Evolutionary conservation across 805 yeast species (phyloP).

Genomic region (Hanseniaspora guilliermondii): DNA sequence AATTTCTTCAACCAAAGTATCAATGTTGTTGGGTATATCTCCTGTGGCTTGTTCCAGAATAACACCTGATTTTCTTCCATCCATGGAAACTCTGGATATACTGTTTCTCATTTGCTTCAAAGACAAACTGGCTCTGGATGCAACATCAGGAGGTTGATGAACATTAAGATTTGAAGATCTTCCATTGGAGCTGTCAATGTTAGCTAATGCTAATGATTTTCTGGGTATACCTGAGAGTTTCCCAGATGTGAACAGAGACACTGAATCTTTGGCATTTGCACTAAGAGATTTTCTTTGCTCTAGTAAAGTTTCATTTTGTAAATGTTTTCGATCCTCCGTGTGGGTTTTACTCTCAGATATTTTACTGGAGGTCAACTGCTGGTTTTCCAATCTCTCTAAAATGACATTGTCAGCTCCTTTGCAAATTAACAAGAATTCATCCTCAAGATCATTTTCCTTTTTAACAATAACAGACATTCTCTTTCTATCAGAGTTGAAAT

Average conservation of each 20-base stretch:
- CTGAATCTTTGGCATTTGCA: constrained; percentile 15
- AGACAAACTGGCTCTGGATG: constrained; percentile 23
- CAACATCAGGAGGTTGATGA: constrained; percentile 21
- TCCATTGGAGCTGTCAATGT: constrained; percentile 17
- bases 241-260: constrained; percentile 18
- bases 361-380: constrained; percentile 49
- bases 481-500: constrained; percentile 76
- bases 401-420: constrained; percentile 95
- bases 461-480: constrained; percentile 82
- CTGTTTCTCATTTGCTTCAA: constrained; percentile 25
- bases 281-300: constrained; percentile 39
- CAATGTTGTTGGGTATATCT: constrained; percentile 26
- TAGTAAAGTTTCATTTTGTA: constrained; percentile 65
- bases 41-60: constrained; percentile 1
- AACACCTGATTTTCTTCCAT: constrained; percentile 12
- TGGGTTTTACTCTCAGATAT: constrained; percentile 48
- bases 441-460: constrained; percentile 51
- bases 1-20: constrained; percentile 34
- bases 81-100: constrained; percentile 18
- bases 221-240: constrained; percentile 3
- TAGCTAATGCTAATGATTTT: constrained; percentile 11
- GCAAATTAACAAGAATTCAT: constrained; percentile 57
- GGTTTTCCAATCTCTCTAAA: constrained; percentile 52
- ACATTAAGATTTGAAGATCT: constrained; percentile 28
- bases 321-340: constrained; percentile 50